Evolutionary conservation across 495 filamentous ascomycete species (phyloP).

Genomic region (Astrothelium subdiscretum): DNA sequence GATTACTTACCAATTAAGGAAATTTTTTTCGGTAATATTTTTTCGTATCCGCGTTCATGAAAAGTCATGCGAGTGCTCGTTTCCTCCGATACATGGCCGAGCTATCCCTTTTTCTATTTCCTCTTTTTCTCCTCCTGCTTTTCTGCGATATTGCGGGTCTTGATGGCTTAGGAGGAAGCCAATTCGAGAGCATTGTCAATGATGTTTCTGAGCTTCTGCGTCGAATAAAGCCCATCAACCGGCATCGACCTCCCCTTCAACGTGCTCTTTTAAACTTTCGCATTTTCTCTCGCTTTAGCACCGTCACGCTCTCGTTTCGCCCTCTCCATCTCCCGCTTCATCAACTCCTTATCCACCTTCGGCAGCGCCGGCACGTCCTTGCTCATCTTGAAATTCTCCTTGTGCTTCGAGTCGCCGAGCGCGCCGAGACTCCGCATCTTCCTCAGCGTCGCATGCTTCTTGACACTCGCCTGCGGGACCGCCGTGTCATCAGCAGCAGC

Average conservation of each 20-base stretch:
- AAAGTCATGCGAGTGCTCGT: too few relatives aligned
- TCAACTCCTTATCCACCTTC: not conserved
- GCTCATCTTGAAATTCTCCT: not conserved
- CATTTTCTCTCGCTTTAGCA: not conserved
- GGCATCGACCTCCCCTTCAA: too few relatives aligned
- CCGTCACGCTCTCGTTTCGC: not conserved
- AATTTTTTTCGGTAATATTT: not conserved
- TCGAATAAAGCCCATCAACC: not conserved
- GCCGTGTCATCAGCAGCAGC: not conserved
- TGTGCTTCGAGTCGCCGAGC: slow-evolving; percentile 14
- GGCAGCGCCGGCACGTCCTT: not conserved
- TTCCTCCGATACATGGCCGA: too few relatives aligned
- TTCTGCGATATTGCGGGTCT: too few relatives aligned
- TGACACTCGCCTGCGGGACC: not conserved
- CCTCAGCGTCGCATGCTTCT: slow-evolving; percentile 21
- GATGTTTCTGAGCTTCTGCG: too few relatives aligned
- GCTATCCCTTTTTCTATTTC: too few relatives aligned
- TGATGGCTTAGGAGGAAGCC: too few relatives aligned
- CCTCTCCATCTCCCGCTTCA: not conserved
- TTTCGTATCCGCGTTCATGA: too few relatives aligned
- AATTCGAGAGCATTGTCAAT: too few relatives aligned
- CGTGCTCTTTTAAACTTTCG: not conserved
- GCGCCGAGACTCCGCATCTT: slow-evolving; percentile 30
- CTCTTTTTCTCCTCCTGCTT: too few relatives aligned
- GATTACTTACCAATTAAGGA: not conserved